Base-by-base conservation (phyloP, 495 filamentous ascomycete genomes). In the Xylaria nigripes region DNA sequence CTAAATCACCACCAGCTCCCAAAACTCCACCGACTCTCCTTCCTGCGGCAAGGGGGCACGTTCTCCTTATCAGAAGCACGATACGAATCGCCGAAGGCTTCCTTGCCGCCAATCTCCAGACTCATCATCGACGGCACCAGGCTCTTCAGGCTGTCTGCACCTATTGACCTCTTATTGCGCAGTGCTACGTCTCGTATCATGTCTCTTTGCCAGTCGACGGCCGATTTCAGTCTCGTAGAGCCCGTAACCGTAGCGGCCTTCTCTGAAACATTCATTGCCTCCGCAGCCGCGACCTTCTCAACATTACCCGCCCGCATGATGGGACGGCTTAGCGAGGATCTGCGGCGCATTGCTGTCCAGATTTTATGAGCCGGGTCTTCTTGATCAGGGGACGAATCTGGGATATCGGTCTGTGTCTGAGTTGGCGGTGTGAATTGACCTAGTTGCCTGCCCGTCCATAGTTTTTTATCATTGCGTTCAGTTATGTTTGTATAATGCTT, bases 311-410 rank as follows among this genome's bases (percentile, higher is more conserved):
- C 47, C 3, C 58, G 61, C 16, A 54, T 61, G 10, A 47, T 57
- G 41, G 61, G 57, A 45, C 64, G 41, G 61, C 57, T 48, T 36
- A 59, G 40, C 12, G 61, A 63, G 41, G 67, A 62, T 19, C 62
- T 57, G 32, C 63, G 53, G 16, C 65, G 70, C 62, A 77, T 70
- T 42, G 72, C 65, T n/a, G 63, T 68, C 74, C 74, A 76, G 24
- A 77, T 76, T 50, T 67, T 72, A 32, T 70, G 56, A 21, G 74
- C 74, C 29, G 72, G 73, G 51, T 76, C 74, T 0, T 57, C 54
- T 27, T 54, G 51, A 13, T 54, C 43, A 5, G 18, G 44, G 16
- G 45, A 32, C 13, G 45, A 29, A 2, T 24, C 16, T 8, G 40
- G 34, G 23, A 22, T 3, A 24, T 18, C 30, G 25, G 4, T 22